These are phyloP conservation scores for Suillus clintonianus DNA, from an alignment of 768 basidiomycete genomes.

Conservation along the genomic window DNA sequence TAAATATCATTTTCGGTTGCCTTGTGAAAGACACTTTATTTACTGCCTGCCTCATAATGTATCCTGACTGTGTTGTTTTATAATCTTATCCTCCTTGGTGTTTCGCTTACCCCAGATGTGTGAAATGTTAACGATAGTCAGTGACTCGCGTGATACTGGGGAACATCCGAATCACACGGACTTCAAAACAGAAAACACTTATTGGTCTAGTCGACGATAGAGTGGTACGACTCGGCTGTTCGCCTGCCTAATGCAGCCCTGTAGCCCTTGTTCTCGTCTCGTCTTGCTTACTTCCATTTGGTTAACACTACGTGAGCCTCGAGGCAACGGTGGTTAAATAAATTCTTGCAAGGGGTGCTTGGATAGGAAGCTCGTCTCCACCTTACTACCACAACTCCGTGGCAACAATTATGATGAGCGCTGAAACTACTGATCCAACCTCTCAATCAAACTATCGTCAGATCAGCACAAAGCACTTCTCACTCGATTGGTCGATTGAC, in stretches of 20 bases:
- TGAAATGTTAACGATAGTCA: too few relatives aligned
- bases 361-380: neutral
- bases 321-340: neutral
- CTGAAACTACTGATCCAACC: conserved; percentile 51
- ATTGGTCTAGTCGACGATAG: neutral
- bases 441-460: conserved; percentile 81
- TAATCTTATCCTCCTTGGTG: neutral
- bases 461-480: conserved; percentile 64
- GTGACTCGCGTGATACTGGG: neutral
- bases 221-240: neutral
- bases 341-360: neutral
- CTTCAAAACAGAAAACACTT: neutral
- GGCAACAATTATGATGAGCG: neutral
- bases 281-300: neutral
- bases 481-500: conserved; percentile 80
- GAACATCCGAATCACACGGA: neutral
- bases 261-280: neutral
- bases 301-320: neutral
- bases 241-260: neutral
- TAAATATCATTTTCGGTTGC: neutral
- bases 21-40: neutral
- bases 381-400: neutral
- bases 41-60: neutral
- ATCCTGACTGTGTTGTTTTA: neutral
- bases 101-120: neutral